These are phyloP conservation scores for Linum tenue DNA, from an alignment of 345 rosid genomes.

Conservation along the genomic window DNA sequence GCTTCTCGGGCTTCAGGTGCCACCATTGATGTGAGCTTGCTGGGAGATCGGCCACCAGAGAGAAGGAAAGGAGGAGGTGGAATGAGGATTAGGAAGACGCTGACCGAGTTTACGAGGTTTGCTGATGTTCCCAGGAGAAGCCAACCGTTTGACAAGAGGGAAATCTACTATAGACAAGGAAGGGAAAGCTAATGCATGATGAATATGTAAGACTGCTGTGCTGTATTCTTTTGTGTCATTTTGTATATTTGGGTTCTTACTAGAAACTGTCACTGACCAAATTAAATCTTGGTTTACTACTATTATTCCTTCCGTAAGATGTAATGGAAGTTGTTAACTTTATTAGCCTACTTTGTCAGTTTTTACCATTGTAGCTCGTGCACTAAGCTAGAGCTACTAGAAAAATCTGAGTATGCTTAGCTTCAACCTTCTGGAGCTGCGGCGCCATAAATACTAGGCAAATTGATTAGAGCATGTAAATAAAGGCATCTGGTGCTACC, in stretches of 20 bases:
- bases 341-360: too few species aligned
- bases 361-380: too few species aligned
- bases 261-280: too few species aligned
- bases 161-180: conserved; percentile 22
- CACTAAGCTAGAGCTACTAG: too few species aligned
- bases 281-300: too few species aligned
- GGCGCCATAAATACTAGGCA: too few species aligned
- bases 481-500: too few species aligned
- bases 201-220: conserved; percentile 1
- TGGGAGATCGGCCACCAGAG: conserved; percentile 63
- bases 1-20: conserved; percentile 50
- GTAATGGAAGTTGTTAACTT: too few species aligned
- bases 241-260: conserved; percentile 10
- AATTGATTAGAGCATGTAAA: too few species aligned
- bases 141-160: conserved; percentile 29
- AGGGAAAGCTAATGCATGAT: conserved; percentile 14
- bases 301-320: too few species aligned
- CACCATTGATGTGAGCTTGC: conserved; percentile 39
- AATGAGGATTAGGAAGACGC: conserved; percentile 23
- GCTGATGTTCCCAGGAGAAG: conserved; percentile 34
- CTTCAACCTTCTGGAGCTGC: too few species aligned
- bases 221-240: conserved; percentile 8
- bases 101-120: conserved; percentile 22
- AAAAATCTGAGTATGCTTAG: too few species aligned
- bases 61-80: conserved; percentile 29